Conservation (phyloP, 805 yeast genomes). For the Dipodascopsis tothii region DNA sequence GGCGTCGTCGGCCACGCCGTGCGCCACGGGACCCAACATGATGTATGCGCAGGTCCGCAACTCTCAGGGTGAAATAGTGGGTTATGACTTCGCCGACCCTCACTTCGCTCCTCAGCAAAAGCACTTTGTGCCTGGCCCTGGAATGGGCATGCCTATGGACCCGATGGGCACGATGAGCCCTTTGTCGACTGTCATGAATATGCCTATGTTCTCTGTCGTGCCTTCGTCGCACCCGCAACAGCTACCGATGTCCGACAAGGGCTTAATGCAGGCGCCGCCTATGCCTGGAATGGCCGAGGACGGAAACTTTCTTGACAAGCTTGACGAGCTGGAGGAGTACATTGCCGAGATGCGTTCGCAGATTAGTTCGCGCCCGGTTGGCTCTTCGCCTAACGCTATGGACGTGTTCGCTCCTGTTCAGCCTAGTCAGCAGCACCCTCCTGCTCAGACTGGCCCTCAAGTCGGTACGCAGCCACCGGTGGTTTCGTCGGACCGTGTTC, state of each 20-base stretch:
- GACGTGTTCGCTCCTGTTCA: background rate
- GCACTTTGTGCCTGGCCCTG: too few species aligned
- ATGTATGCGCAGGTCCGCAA: slow-evolving; percentile 17
- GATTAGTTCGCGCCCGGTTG: slow-evolving; percentile 1
- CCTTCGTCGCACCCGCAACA: too few species aligned
- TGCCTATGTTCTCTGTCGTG: too few species aligned
- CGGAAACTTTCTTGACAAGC: slow-evolving; percentile 15
- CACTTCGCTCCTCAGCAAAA: background rate
- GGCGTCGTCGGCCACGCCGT: slow-evolving; percentile 13
- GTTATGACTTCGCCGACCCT: slow-evolving; percentile 10
- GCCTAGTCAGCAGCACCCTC: slow-evolving; percentile 1
- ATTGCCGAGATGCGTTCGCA: slow-evolving; percentile 20
- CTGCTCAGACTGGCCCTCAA: background rate
- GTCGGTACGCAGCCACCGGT: background rate
- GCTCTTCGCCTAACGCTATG: slow-evolving; percentile 1
- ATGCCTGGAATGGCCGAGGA: slow-evolving; percentile 8
- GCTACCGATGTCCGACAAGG: slow-evolving; percentile 12
- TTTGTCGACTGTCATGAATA: too few species aligned
- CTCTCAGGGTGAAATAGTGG: slow-evolving; percentile 20
- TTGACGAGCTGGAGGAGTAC: slow-evolving; percentile 19
- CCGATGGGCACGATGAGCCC: background rate
- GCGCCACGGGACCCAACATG: slow-evolving; percentile 18
- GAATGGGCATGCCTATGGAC: too few species aligned
- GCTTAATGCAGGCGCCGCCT: slow-evolving; percentile 3
- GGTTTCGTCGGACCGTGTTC: slow-evolving; percentile 15